Evolutionary conservation across 352 stramenopile genomes (phyloP), one percentile per base, ranked within the genome.

Genomic region (Pythium scleroteichum): DNA sequence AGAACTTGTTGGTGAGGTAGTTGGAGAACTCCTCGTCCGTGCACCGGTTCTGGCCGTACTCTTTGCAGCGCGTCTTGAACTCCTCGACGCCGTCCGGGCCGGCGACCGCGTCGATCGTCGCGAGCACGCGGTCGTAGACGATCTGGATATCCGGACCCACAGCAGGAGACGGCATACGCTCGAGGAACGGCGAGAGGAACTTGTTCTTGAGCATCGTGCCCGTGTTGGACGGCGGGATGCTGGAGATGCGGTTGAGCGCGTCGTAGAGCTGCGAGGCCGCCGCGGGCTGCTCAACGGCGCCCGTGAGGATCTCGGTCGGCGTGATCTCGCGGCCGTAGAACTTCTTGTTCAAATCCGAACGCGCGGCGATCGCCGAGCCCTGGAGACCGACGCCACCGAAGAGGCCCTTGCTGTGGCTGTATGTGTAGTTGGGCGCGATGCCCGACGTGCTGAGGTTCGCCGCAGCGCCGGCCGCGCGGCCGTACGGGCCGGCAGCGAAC

Each of bases 251-350:
- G 64, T 91, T 85, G 53, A 95, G 76, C 22, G 80, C 78, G 40
- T 94, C 86, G 53, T 95, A 95, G 20, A 95, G 69, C 61, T 88
- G 81, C 44, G 79, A 87, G 17, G 84, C 86, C n/a, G 86, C 82
- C 2, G 79, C 79, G 1, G 84, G 86, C 62, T 93, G 86, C 54
- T 94, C 83, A 20, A 95, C 86, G 7, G 78, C 82, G 10, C 86
- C 86, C 1, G 79, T 93, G 22, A 95, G 54, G 54, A 95, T 94
- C 66, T 95, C 86, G 0, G 80, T 90, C 23, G 86, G 86, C 46
- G 81, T 81, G 53, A 95, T 91, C 29, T 95, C 82, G 10, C 82
- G 76, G n/a, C 87, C 87, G 58, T 96, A 96, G 53, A 96, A 96
- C 56, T 90, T 90, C 68, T 88, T 87, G 73, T 96, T 96, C 41